Conservation (phyloP, 139 green algal species). For the Micractinium sp. region DNA sequence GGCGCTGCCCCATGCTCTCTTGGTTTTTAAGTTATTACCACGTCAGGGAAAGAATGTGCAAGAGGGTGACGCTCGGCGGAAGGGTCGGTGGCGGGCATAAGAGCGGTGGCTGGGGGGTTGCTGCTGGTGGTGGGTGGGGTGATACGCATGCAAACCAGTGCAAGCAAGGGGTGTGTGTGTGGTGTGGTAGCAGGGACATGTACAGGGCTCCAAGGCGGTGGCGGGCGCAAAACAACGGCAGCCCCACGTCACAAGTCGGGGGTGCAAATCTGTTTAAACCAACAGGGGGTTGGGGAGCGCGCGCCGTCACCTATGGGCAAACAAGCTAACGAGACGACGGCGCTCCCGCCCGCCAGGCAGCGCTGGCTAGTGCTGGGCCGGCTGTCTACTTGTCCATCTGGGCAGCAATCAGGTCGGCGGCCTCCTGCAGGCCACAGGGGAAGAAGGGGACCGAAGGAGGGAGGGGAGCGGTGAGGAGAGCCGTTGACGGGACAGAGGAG, state of each 20-base stretch:
- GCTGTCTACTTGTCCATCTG: conserved; percentile 65
- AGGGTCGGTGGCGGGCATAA: not conserved
- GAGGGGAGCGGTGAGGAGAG: not conserved
- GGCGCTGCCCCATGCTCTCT: too few species aligned
- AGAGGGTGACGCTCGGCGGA: not conserved
- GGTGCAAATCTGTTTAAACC: not conserved
- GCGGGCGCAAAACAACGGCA: not conserved
- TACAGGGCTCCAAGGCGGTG: not conserved
- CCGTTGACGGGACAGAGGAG: not conserved
- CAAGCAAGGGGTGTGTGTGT: too few species aligned
- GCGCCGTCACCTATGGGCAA: not conserved
- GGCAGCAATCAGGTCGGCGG: conserved; percentile 88
- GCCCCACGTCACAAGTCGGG: not conserved
- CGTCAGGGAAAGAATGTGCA: conserved; percentile 5
- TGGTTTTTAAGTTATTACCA: not conserved
- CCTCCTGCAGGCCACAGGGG: conserved; percentile 64
- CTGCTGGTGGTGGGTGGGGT: too few species aligned
- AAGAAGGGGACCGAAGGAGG: not conserved
- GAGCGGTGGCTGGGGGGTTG: not conserved
- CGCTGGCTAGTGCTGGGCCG: not conserved
- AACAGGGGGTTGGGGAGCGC: not conserved
- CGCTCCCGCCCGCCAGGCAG: too few species aligned
- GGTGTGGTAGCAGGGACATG: not conserved
- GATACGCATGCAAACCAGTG: too few species aligned
- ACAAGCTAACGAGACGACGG: not conserved